A percentile compares a stretch with the other conserved stretches of the same genome.
Evolutionary conservation across 768 basidiomycete genomes (phyloP).

Genomic region (Lactifluus hygrophoroides): DNA sequence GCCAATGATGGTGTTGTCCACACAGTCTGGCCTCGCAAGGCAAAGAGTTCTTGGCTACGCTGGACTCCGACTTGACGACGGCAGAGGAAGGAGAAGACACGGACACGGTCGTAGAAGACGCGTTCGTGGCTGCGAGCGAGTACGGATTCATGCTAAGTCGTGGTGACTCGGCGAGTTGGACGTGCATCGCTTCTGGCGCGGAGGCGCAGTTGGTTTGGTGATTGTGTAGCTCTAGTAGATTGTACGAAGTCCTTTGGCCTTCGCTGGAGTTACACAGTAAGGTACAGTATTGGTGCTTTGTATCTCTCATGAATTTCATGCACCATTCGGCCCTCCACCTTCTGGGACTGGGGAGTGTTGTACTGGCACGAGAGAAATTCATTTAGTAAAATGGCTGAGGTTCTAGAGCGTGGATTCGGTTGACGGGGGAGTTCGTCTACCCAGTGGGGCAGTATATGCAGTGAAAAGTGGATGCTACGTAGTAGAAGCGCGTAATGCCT

Average conservation of each 20-base stretch:
- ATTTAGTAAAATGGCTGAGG: too few species aligned
- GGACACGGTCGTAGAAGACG: conserved; percentile 23
- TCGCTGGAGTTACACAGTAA: too few species aligned
- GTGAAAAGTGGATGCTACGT: too few species aligned
- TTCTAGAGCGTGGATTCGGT: too few species aligned
- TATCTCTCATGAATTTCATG: too few species aligned
- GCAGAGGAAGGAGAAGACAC: background rate
- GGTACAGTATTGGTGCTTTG: too few species aligned
- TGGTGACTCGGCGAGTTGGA: conserved; percentile 32
- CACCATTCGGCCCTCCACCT: too few species aligned
- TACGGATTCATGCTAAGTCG: conserved; percentile 40
- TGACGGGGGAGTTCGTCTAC: too few species aligned
- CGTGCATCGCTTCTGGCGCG: conserved; percentile 34
- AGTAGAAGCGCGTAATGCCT: too few species aligned
- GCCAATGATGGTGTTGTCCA: background rate
- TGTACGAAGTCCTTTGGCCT: conserved; percentile 31
- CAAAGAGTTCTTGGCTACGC: background rate
- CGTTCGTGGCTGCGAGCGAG: conserved; percentile 45
- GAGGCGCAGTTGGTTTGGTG: conserved; percentile 25
- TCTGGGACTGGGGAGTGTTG: too few species aligned
- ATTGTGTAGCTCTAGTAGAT: conserved; percentile 47
- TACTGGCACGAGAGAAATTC: too few species aligned
- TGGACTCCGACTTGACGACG: background rate
- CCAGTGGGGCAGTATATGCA: too few species aligned
- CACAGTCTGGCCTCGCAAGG: background rate